Evolutionary conservation across 2,329 filamentous ascomycete genomes (phyloP), one percentile per base, ranked within the genome.

Genomic region (Balansia obtecta): DNA sequence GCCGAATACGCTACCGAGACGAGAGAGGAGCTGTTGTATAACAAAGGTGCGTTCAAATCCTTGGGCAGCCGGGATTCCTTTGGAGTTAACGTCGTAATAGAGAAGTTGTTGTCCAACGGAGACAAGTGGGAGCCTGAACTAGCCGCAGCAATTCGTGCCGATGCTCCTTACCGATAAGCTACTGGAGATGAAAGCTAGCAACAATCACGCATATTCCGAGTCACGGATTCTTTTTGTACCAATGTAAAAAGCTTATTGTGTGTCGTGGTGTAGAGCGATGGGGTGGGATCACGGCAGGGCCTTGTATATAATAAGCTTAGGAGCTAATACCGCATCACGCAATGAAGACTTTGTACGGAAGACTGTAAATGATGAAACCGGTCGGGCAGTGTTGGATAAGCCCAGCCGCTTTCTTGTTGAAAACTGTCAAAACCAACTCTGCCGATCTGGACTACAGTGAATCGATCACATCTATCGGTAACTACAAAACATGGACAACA

Each of bases 111-210:
- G 56, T 73, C 86, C 58, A 95, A 95, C 65, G 88, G 89, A 62
- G 89, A 94, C 73, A 91, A 90, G 72, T 98, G 93, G 93, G 93
- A 98, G 75, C 90, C 93, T 8, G 93, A 98, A 72, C 76, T 98
- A 63, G 91, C 91, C 1, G 91, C 93, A 52, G 83, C 81, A 58
- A 93, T 93, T 65, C 84, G 89, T 64, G 93, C 93, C 54, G 93
- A 98, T 76, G 83, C 90, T 50, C 91, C 91, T 48, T 97, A 90
- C 74, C 80, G 86, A 77, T 91, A 83, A 16, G 15, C 3, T 1
- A n/a, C 22, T 4, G 13, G 39, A 8, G n/a, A 12, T 20, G 4
- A 34, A 16, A 3, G 34, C 44, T 22, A 11, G 33, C 42, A 41
- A 33, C 33, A 40, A 20, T 18, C 42, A 50, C 42, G 45, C 30